Conservation (phyloP, 2,329 filamentous ascomycete genomes). For the Paracorniculantispora psalliotae region DNA sequence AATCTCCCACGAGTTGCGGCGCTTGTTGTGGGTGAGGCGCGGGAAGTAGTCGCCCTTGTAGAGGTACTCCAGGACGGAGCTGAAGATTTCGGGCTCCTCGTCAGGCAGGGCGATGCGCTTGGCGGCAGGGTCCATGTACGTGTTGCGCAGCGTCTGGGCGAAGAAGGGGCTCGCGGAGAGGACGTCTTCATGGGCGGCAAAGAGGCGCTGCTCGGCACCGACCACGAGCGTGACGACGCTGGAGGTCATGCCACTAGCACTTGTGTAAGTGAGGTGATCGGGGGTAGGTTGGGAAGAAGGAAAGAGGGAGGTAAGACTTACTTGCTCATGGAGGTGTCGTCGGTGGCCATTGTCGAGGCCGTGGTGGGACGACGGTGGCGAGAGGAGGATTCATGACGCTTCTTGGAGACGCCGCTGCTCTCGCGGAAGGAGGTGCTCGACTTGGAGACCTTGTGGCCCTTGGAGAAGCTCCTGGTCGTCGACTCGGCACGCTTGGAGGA, state of each 20-base stretch:
- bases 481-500: constrained; percentile 40
- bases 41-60: constrained; percentile 95
- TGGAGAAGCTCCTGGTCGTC: constrained; percentile 49
- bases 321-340: constrained; percentile 40
- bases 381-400: constrained; percentile 42
- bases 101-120: constrained; percentile 77
- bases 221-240: constrained; percentile 76
- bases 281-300: background rate
- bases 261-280: constrained; percentile 1
- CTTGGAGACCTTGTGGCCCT: constrained; percentile 44
- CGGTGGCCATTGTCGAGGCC: constrained; percentile 34
- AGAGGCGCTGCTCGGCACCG: constrained; percentile 77
- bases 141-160: constrained; percentile 31
- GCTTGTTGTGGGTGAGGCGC: constrained; percentile 75
- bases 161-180: constrained; percentile 78
- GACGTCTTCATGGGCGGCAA: constrained; percentile 86
- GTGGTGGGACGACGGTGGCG: constrained; percentile 44
- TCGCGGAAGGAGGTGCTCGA: constrained; percentile 52
- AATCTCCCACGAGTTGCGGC: constrained; percentile 74
- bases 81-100: constrained; percentile 87
- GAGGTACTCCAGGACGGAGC: constrained; percentile 81
- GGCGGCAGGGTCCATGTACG: constrained; percentile 30
- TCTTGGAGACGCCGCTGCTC: constrained; percentile 48
- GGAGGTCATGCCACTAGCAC: constrained; percentile 51
- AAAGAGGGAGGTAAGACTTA: constrained; percentile 26